Base-by-base conservation (phyloP, 768 basidiomycete species). In the Russula vinacea region DNA sequence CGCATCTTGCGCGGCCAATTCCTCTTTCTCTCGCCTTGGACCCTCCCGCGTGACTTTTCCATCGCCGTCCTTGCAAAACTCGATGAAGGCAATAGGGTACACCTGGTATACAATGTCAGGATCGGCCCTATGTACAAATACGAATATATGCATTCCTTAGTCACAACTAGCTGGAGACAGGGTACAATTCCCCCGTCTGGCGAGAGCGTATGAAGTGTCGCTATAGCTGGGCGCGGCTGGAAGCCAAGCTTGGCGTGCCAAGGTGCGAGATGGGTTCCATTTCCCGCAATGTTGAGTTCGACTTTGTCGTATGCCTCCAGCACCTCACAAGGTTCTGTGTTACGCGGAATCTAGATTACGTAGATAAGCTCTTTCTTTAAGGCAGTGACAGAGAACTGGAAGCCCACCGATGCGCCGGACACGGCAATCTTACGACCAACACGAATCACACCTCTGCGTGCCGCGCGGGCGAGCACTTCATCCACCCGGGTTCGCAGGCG, bases 161-260 rank as follows among this genome's bases (percentile, higher is more conserved):
- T 76, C 22, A 98, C 76, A 19, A 85, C 78, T 10, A 97, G 65
- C 71, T 94, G 88, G 81, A 95, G 78, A 9, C 87, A 80, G 8
- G 88, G 78, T 0, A 96, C 82, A 8, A 79, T 67, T 0, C 96
- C 97, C 0, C 97, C 97, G 70, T 95, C 90, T 0, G 85, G 73
- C 0, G 87, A 87, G 56, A 99, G 74, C 70, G 89, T 91, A 62
- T 86, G 81, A 66, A 98, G 76, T 0, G 90, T 89, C 0, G 92
- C 84, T 32, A 95, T 79, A 70, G 82, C 90, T 1, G 86, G 87
- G 5, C 77, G 76, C 26, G 70, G 76, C 63, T 83, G 83, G 71
- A 92, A 92, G 8, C 97, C 97, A 7, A 99, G 81, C 68, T 88
- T 91, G 1, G 86, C 79, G 71, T 97, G 84, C 97, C 97, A 99